Conservation (phyloP, 495 filamentous ascomycete species). For the Massariosphaeria phaeospora region DNA sequence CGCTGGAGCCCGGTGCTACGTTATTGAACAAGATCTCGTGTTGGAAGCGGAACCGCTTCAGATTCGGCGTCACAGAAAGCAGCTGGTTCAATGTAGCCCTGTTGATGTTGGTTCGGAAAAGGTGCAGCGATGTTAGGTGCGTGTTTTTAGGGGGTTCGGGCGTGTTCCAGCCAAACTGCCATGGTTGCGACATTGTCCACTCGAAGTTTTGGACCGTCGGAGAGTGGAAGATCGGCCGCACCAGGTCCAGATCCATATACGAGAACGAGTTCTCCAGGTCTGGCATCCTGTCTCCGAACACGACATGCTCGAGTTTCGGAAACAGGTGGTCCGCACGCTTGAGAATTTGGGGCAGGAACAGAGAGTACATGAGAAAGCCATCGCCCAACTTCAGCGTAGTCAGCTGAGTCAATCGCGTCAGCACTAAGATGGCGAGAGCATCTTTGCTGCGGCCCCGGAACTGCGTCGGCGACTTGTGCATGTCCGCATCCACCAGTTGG, state of each 20-base stretch:
- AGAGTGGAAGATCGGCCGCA: slow-evolving; percentile 8
- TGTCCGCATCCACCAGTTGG: slow-evolving; percentile 5
- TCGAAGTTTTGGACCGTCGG: slow-evolving; percentile 3
- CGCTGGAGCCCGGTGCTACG: neutral
- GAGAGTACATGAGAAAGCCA: slow-evolving; percentile 7
- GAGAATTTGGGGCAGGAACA: slow-evolving; percentile 9
- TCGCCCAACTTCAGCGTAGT: slow-evolving; percentile 8
- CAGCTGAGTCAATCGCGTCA: slow-evolving; percentile 12
- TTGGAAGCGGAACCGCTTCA: neutral
- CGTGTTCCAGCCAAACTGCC: slow-evolving; percentile 2
- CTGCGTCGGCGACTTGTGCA: slow-evolving; percentile 4
- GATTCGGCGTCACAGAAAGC: slow-evolving; percentile 1
- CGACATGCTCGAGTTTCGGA: slow-evolving; percentile 7
- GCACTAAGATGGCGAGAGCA: slow-evolving; percentile 7
- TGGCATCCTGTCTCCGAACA: neutral
- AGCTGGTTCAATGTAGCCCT: slow-evolving; percentile 3
- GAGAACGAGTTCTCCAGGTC: slow-evolving; percentile 5
- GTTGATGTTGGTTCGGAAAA: slow-evolving; percentile 15
- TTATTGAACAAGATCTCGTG: slow-evolving; percentile 7
- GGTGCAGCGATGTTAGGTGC: slow-evolving; percentile 6
- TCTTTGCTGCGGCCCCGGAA: slow-evolving; percentile 11
- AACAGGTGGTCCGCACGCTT: slow-evolving; percentile 3
- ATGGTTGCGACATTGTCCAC: slow-evolving; percentile 11
- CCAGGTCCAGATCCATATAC: slow-evolving; percentile 15
- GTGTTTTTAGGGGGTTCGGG: neutral